Conservation (phyloP, 257 asterid species). For the Thymus mandschuricus region DNA sequence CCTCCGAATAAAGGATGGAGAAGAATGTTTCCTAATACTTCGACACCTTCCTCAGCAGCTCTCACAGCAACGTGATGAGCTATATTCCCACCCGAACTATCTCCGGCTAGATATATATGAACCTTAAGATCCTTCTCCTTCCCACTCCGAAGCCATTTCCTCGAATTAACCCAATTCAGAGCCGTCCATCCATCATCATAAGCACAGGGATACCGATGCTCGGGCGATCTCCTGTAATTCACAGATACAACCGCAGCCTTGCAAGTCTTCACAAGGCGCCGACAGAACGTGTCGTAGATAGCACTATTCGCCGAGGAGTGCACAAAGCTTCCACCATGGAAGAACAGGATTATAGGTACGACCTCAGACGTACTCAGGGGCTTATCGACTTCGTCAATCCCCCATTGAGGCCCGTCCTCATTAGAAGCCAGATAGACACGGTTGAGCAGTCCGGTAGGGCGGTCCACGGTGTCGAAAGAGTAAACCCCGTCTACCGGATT, state of each 20-base stretch:
- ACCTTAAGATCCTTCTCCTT: constrained; percentile 41
- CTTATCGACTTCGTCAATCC: constrained; percentile 57
- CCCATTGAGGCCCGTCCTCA: constrained; percentile 47
- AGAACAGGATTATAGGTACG: constrained; percentile 70
- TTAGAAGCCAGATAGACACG: constrained; percentile 54
- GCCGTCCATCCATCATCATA: constrained; percentile 85
- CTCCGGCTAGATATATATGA: constrained; percentile 52
- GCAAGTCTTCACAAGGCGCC: constrained; percentile 66
- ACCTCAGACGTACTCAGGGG: constrained; percentile 62
- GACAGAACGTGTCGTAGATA: constrained; percentile 74
- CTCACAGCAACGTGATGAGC: constrained; percentile 54
- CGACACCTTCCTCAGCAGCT: constrained; percentile 46
- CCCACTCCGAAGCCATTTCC: constrained; percentile 55
- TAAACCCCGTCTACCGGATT: constrained; percentile 65
- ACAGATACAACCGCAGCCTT: constrained; percentile 76
- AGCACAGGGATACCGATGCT: constrained; percentile 77
- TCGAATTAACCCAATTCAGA: constrained; percentile 65
- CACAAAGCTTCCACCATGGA: constrained; percentile 87
- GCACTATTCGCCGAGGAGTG: constrained; percentile 86
- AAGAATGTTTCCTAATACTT: constrained; percentile 51
- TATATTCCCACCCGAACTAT: constrained; percentile 59
- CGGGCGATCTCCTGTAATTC: constrained; percentile 76
- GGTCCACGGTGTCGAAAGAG: constrained; percentile 72
- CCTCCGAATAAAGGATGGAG: constrained; percentile 60
- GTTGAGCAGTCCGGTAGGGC: constrained; percentile 63